Evolutionary conservation across 176 grass and related monocot species (phyloP), one percentile per base, ranked within the genome.

Genomic region (Melocanna baccifera): DNA sequence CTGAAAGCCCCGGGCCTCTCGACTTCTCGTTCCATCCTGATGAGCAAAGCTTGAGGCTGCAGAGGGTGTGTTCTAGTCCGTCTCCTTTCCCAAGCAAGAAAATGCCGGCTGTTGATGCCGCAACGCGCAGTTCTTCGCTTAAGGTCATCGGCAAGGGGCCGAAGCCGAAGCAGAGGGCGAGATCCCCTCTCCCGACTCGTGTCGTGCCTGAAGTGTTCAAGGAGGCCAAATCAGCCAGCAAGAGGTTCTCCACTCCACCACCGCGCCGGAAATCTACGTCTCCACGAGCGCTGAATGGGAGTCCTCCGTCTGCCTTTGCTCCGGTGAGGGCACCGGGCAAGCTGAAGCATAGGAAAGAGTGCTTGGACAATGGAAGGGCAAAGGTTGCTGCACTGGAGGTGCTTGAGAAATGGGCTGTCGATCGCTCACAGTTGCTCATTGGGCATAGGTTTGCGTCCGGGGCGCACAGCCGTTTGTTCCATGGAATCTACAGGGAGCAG

Each of bases 171-270:
- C 79, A 70, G 69, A 89, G 95, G 57, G 87, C 95, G 43, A 32
- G 68, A 41, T 93, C 95, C 11, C 95, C 95, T 56, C 39, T 90
- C 29, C 90, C 92, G 13, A 70, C 79, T 43, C 81, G 84, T 41
- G 46, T 79, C 82, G 36, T 97, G 14, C 85, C 92, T 11, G 87
- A 93, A 6, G 70, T 82, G 37, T 99, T 99, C 48, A 87, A 64
- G 75, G 93, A 96, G 59, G 96, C 96, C 23, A 94, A 86, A 52
- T 92, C 83, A 5, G 59, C 84, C 26, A 84, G 74, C 71, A 91
- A 87, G 86, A 78, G 96, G 71, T 94, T 96, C 77, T 88, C 84
- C 59, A 99, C 93, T 4, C 96, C 96, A 3, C 96, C 91, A 12
- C 86, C 93, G 14, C 67, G 81, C 84, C 75, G 86, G 81, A 94